Conservation (phyloP, 371 early-diverging fungal species). For the Phascolomyces articulosus region DNA sequence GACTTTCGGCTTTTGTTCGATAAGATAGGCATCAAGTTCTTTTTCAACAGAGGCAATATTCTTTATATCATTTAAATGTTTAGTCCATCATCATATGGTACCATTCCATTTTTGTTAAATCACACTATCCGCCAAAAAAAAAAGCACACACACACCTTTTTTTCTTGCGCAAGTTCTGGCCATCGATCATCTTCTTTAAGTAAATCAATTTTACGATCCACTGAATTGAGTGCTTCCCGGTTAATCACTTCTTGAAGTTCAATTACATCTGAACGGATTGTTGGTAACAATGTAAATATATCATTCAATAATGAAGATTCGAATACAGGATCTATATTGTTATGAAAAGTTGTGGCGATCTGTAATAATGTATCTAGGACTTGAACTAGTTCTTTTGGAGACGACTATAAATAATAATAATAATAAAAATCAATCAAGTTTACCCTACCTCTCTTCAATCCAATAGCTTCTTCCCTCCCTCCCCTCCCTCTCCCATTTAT, state of each 20-base stretch:
- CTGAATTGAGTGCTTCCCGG: constrained; percentile 40
- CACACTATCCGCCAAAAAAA: no score
- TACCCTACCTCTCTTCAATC: no score
- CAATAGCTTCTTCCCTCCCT: no score
- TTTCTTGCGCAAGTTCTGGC: constrained; percentile 56
- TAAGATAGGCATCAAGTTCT: constrained; percentile 51
- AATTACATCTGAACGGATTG: constrained; percentile 31
- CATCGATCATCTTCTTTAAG: constrained; percentile 54
- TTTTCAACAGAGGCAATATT: constrained; percentile 52
- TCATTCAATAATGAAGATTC: constrained; percentile 37
- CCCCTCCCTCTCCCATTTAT: no score
- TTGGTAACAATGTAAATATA: constrained; percentile 45
- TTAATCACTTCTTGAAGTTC: constrained; percentile 43
- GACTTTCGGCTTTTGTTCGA: constrained; percentile 39
- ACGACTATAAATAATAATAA: constrained; percentile 32
- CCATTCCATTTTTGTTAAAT: no score
- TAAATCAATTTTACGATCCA: constrained; percentile 50
- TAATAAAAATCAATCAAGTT: no score
- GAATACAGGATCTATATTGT: constrained; percentile 26
- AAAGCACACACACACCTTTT: constrained; percentile 37
- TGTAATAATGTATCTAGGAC: constrained; percentile 56
- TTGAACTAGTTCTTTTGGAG: constrained; percentile 62
- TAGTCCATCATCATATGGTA: no score
- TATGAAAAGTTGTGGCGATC: constrained; percentile 30
- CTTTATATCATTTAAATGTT: constrained; percentile 20